These are phyloP conservation scores for Nitzschia inconspicua DNA, from an alignment of 108 stramenopile genomes.

Conservation along the genomic window DNA sequence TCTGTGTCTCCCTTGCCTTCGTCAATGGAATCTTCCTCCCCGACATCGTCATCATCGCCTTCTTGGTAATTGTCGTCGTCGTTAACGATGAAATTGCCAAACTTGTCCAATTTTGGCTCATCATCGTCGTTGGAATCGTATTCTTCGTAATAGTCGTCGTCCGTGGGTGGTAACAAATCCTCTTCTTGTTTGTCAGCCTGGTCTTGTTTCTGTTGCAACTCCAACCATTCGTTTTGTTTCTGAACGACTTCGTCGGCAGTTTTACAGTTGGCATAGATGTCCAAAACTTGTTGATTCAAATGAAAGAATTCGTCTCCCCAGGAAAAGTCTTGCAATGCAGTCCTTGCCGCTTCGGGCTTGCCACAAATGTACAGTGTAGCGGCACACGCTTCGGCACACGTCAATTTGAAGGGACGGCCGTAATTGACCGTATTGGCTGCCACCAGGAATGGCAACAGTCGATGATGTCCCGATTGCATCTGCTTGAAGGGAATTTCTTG, in stretches of 20 bases:
- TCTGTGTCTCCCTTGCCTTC: too few species aligned
- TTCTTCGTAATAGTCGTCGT: slow-evolving; percentile 34
- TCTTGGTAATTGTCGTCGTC: neutral
- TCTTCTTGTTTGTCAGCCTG: slow-evolving; percentile 10
- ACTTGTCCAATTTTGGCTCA: slow-evolving; percentile 55
- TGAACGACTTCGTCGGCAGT: slow-evolving; percentile 76
- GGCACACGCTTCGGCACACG: slow-evolving; percentile 87
- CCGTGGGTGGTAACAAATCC: slow-evolving; percentile 45
- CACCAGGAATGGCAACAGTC: slow-evolving; percentile 96
- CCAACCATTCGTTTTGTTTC: slow-evolving; percentile 85
- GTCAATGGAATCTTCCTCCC: neutral
- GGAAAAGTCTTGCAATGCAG: slow-evolving; percentile 88
- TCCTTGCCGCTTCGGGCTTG: slow-evolving; percentile 75
- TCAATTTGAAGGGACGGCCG: slow-evolving; percentile 88
- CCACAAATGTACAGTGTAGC: slow-evolving; percentile 94
- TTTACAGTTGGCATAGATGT: slow-evolving; percentile 72
- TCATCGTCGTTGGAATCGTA: slow-evolving; percentile 31
- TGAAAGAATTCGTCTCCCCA: slow-evolving; percentile 94
- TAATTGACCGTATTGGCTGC: slow-evolving; percentile 99
- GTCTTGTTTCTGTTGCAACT: slow-evolving; percentile 51
- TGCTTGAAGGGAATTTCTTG: slow-evolving; percentile 92
- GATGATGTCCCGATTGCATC: slow-evolving; percentile 91
- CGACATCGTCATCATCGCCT: neutral
- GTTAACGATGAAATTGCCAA: slow-evolving; percentile 55
- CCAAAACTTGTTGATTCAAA: slow-evolving; percentile 84